Conservation (phyloP, 176 grass and related monocot genomes). For the Tillandsia leiboldiana region DNA sequence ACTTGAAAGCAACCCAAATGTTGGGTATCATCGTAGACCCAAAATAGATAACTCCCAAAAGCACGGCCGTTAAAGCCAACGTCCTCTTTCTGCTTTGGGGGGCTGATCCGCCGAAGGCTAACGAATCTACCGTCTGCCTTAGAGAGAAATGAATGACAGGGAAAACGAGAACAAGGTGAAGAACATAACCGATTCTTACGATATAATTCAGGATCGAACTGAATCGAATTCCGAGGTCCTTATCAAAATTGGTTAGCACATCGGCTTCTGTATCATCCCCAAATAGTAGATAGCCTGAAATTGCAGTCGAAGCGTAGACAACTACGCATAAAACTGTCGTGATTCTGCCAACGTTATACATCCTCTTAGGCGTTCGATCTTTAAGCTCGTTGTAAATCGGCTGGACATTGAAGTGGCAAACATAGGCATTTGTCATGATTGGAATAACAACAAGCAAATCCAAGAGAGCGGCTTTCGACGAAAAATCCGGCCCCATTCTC, state of each 20-base stretch:
- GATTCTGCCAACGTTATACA: conserved; percentile 73
- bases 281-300: conserved; percentile 84
- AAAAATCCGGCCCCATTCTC: conserved; percentile 78
- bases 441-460: conserved; percentile 86
- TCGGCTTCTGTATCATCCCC: conserved; percentile 75
- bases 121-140: conserved; percentile 76
- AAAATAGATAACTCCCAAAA: conserved; percentile 63
- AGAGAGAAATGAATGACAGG: conserved; percentile 94
- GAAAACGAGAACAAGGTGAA: conserved; percentile 89
- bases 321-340: conserved; percentile 55
- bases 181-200: conserved; percentile 81
- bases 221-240: conserved; percentile 88
- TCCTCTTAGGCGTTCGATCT: conserved; percentile 66
- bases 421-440: conserved; percentile 91
- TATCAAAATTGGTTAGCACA: conserved; percentile 92
- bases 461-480: conserved; percentile 50
- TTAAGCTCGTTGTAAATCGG: conserved; percentile 97
- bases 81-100: conserved; percentile 53
- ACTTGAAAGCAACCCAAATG: conserved; percentile 98
- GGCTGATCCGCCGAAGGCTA: conserved; percentile 42
- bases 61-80: conserved; percentile 57
- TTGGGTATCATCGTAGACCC: conserved; percentile 87
- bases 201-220: conserved; percentile 81
- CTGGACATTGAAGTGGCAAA: conserved; percentile 94
- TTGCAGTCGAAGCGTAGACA: conserved; percentile 63